Percentiles rank a stretch among this genome's conserved stretches.
Evolutionary conservation across 2,329 filamentous ascomycete genomes (phyloP).

Genomic region (Trichoderma sp.): DNA sequence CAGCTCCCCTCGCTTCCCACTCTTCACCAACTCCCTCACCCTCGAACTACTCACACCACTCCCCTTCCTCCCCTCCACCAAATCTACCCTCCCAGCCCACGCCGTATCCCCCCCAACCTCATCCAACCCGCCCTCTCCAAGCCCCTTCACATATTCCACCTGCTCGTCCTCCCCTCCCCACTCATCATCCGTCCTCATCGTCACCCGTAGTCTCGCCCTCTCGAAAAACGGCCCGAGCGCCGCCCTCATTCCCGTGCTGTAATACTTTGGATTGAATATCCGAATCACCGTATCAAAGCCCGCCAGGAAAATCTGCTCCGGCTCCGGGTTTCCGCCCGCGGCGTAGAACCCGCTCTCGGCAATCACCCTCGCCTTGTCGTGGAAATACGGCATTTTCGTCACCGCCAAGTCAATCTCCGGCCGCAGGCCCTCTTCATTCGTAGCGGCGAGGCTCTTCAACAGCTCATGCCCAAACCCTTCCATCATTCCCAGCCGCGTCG

Average conservation of each 20-base stretch:
- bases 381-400: slow-evolving; percentile 72
- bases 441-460: slow-evolving; percentile 31
- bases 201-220: slow-evolving; percentile 63
- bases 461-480: slow-evolving; percentile 63
- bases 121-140: slow-evolving; percentile 52
- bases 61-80: slow-evolving; percentile 52
- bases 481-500: slow-evolving; percentile 71
- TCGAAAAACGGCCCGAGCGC: slow-evolving; percentile 66
- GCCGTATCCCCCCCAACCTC: slow-evolving; percentile 54
- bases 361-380: slow-evolving; percentile 67
- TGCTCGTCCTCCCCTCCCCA: slow-evolving; percentile 54
- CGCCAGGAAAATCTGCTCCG: slow-evolving; percentile 66
- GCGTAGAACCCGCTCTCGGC: slow-evolving; percentile 47
- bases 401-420: slow-evolving; percentile 65
- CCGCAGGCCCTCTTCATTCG: not conserved
- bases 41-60: slow-evolving; percentile 60
- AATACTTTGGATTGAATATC: slow-evolving; percentile 74
- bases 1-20: slow-evolving; percentile 50
- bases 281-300: slow-evolving; percentile 77
- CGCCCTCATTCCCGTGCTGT: slow-evolving; percentile 50
- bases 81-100: slow-evolving; percentile 63
- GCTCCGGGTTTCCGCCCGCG: slow-evolving; percentile 20
- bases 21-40: slow-evolving; percentile 59
- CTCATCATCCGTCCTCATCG: slow-evolving; percentile 60
- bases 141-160: slow-evolving; percentile 53